Conservation (phyloP, 805 yeast species). For the Vanderwaltozyma verrucispora region DNA sequence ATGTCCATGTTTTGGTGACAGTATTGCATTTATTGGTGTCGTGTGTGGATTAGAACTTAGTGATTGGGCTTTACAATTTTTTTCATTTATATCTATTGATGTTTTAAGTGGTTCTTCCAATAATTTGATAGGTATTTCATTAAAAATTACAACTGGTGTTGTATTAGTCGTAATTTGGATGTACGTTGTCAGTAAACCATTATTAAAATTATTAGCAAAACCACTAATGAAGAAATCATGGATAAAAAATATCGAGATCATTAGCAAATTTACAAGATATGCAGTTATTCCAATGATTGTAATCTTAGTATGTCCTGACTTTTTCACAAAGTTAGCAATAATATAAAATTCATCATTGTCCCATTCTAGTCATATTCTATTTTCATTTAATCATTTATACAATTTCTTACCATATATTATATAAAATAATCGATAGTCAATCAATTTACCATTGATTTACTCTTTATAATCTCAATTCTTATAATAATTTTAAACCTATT, state of each 20-base stretch:
- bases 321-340: background rate
- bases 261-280: slow-evolving; percentile 70
- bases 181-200: slow-evolving; percentile 48
- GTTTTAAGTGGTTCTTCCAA: slow-evolving; percentile 7
- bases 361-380: too few relatives aligned
- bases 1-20: slow-evolving; percentile 95
- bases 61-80: slow-evolving; percentile 39
- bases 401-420: too few relatives aligned
- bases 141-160: slow-evolving; percentile 42
- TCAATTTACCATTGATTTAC: too few relatives aligned
- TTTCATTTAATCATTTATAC: too few relatives aligned
- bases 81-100: slow-evolving; percentile 21
- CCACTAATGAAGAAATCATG: slow-evolving; percentile 29
- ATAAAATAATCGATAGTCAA: too few relatives aligned
- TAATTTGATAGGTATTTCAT: slow-evolving; percentile 31
- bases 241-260: slow-evolving; percentile 51
- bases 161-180: slow-evolving; percentile 63
- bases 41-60: slow-evolving; percentile 65
- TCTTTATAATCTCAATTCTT: too few relatives aligned
- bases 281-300: slow-evolving; percentile 65
- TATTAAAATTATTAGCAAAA: slow-evolving; percentile 33
- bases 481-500: too few relatives aligned
- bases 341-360: too few relatives aligned
- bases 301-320: slow-evolving; percentile 26
- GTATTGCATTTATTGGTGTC: slow-evolving; percentile 89